A percentile compares a stretch with the other conserved stretches of the same genome.
Evolutionary conservation across 164 flowering plant genomes (phyloP).

Genomic region (Vitis rupestris): DNA sequence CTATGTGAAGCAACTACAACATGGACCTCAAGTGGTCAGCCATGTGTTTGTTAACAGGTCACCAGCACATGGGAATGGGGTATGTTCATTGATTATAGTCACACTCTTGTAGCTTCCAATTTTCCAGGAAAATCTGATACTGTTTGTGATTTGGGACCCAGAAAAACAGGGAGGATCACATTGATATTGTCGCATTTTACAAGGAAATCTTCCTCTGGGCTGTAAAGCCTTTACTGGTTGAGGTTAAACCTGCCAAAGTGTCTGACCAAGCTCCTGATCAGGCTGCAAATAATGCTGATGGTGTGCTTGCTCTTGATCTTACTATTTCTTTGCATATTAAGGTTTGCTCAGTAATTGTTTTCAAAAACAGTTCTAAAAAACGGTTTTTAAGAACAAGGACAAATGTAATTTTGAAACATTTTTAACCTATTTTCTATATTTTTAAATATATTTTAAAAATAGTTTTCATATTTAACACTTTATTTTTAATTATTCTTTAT

Average conservation of each 20-base stretch:
- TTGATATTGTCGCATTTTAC: slow-evolving; percentile 88
- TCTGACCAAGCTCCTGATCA: slow-evolving; percentile 39
- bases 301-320: slow-evolving; percentile 22
- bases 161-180: slow-evolving; percentile 77
- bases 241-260: slow-evolving; percentile 57
- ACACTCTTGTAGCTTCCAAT: slow-evolving; percentile 4
- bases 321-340: too few species aligned
- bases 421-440: too few species aligned
- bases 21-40: slow-evolving; percentile 87
- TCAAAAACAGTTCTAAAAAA: too few species aligned
- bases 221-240: slow-evolving; percentile 79
- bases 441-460: too few species aligned
- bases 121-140: slow-evolving; percentile 13
- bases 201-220: slow-evolving; percentile 82
- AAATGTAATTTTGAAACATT: too few species aligned
- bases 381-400: too few species aligned
- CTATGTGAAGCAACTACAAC: slow-evolving; percentile 89
- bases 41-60: slow-evolving; percentile 82
- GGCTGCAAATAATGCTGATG: slow-evolving; percentile 43
- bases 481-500: too few species aligned
- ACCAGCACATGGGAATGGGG: slow-evolving; percentile 66
- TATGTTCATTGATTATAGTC: slow-evolving; percentile 24
- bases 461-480: too few species aligned
- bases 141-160: slow-evolving; percentile 35
- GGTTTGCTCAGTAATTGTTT: too few species aligned